Base-by-base conservation (phyloP, 805 yeast genomes). In the Ogataea paraovalis region DNA sequence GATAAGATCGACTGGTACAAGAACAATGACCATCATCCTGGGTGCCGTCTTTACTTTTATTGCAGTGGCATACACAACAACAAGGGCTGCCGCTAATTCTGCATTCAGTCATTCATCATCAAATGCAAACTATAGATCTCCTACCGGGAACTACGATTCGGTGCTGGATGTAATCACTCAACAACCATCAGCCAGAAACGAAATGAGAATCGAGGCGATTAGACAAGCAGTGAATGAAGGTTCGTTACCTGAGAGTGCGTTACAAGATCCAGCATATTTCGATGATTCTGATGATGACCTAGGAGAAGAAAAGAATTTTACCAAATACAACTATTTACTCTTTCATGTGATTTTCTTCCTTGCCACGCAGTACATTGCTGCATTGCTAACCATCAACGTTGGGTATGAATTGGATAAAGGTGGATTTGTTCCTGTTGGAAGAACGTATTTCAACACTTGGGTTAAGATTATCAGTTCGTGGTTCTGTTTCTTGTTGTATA, bases 351-450 rank as follows among this genome's bases (percentile, higher is more conserved):
- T 94, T 25, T 94, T 94, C 74, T 83, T 94, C 64, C 72, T 94
- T 51, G 99, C 99, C 0, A 92, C 99, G 1, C 98, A 92, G 66
- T 95, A 96, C 79, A 90, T 91, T 39, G 97, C 98, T 1, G 89
- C 97, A 0, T 73, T 94, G 50, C 74, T 94, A 47, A 94, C 99
- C 0, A 87, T 92, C 68, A 92, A 91, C 60, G 97, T 94, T 30
- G 82, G 87, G 43, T 83, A 83, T 55, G 94, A 87, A 57, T 83
- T 80, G 49, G 94, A 85, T 58, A 77, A 80, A 45, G 96, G 96
- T 3, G 94, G 89, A 50, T 94, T 94, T 60, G 83, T 89, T 10
- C 99, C 99, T 0, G 98, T 94, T 8, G 99, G 99, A 0, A 75
- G 99, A 60, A 92, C 99, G 0, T 91, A 92, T 67, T 94, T 92